Conservation (phyloP, 176 grass and related monocot genomes). For the Phragmites australis region DNA sequence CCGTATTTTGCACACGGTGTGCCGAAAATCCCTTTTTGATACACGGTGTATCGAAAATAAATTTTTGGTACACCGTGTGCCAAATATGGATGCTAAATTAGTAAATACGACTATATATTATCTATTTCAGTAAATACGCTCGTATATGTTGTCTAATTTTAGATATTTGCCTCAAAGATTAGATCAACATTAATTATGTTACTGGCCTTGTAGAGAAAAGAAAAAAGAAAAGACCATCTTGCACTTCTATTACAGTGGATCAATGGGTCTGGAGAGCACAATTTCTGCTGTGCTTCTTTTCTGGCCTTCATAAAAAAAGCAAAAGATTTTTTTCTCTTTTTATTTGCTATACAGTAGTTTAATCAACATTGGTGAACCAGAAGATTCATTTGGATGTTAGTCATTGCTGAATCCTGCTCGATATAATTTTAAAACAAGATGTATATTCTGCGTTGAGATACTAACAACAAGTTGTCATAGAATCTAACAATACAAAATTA, state of each 20-base stretch:
- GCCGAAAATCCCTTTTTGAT: no score
- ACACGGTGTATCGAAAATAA: no score
- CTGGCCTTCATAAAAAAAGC: background rate
- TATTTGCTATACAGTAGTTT: background rate
- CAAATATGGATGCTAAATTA: no score
- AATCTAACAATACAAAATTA: no score
- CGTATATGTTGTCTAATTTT: no score
- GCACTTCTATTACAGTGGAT: background rate
- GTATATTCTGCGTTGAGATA: background rate
- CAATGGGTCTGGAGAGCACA: background rate
- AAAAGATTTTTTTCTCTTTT: background rate
- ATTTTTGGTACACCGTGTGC: no score
- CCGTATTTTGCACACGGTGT: no score
- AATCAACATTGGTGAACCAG: background rate
- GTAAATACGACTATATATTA: no score
- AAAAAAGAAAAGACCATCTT: no score
- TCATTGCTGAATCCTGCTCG: background rate
- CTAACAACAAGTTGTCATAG: background rate
- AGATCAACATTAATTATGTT: background rate
- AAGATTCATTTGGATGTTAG: constrained; percentile 12
- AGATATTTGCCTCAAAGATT: no score
- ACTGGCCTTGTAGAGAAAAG: background rate
- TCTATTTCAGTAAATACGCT: no score
- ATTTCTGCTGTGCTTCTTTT: constrained; percentile 1
- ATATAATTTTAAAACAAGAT: background rate